Evolutionary conservation across 306 rosid genomes (phyloP).

Genomic region (Cyamopsis tetragonoloba): DNA sequence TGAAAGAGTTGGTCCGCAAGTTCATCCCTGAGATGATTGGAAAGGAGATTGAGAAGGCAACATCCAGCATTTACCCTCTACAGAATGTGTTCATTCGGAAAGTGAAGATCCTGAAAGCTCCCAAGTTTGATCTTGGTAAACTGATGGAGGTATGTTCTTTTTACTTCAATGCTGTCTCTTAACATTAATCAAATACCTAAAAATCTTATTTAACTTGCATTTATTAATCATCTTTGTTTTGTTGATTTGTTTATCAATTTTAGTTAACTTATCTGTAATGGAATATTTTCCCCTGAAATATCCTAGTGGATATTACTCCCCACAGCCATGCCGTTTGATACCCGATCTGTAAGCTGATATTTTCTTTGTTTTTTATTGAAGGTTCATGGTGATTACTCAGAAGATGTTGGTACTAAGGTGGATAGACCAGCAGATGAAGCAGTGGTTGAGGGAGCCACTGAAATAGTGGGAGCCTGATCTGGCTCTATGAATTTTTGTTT

Average conservation of each 20-base stretch:
- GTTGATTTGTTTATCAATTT: neutral
- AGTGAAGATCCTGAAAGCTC: constrained; percentile 94
- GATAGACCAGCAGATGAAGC: constrained; percentile 80
- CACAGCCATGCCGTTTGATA: neutral
- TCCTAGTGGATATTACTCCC: too few relatives aligned
- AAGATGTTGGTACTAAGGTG: constrained; percentile 79
- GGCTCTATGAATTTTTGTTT: neutral
- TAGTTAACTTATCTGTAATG: neutral
- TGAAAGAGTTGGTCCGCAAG: constrained; percentile 87
- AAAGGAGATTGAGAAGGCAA: constrained; percentile 85
- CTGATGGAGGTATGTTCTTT: constrained; percentile 74
- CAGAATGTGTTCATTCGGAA: constrained; percentile 87
- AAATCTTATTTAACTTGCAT: too few relatives aligned
- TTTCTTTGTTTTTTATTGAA: constrained; percentile 4
- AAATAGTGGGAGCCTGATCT: constrained; percentile 71
- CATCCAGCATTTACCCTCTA: constrained; percentile 72
- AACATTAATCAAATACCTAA: too few relatives aligned
- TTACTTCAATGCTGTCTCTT: too few relatives aligned
- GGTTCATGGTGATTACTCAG: constrained; percentile 88
- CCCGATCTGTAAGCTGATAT: neutral
- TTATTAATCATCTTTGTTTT: neutral
- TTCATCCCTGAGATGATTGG: constrained; percentile 91
- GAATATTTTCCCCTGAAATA: too few relatives aligned
- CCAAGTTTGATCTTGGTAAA: constrained; percentile 90
- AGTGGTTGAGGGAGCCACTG: constrained; percentile 46